Conservation (phyloP, 1,284 basidiomycete genomes). For the Takashimella tepidaria region DNA sequence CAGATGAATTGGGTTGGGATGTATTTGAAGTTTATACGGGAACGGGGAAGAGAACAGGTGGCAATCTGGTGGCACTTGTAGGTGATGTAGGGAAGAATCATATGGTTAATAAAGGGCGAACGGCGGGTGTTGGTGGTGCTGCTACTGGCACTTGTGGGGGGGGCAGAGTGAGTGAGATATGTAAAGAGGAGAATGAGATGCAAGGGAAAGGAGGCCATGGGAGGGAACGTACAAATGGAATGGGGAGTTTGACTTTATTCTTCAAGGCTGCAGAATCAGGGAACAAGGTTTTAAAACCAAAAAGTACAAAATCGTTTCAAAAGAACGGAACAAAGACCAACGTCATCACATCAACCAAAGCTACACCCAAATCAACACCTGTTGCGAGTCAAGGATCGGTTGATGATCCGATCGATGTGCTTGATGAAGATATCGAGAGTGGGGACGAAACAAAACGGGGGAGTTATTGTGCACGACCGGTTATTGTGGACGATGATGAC, state of each 20-base stretch:
- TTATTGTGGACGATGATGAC: slow-evolving; percentile 4
- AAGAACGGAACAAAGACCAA: too few relatives aligned
- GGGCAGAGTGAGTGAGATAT: too few relatives aligned
- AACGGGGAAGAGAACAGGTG: slow-evolving; percentile 74
- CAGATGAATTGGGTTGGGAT: slow-evolving; percentile 88
- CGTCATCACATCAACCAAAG: too few relatives aligned
- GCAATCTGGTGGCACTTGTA: slow-evolving; percentile 71
- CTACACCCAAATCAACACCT: not conserved
- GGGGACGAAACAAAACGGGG: too few relatives aligned
- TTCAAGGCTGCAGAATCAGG: not conserved
- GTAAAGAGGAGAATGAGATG: not conserved
- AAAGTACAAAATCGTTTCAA: too few relatives aligned
- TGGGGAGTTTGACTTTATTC: not conserved
- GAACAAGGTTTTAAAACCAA: not conserved
- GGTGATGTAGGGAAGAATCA: slow-evolving; percentile 94
- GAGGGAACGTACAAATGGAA: not conserved
- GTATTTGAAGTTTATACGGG: slow-evolving; percentile 98
- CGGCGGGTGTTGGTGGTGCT: not conserved
- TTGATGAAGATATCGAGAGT: slow-evolving; percentile 7
- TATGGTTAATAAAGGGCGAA: slow-evolving; percentile 51
- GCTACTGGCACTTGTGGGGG: slow-evolving; percentile 1
- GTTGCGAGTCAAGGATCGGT: slow-evolving; percentile 22
- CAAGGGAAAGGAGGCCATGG: not conserved
- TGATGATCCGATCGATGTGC: slow-evolving; percentile 29
- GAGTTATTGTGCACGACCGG: too few relatives aligned